Conservation (phyloP, 2,329 filamentous ascomycete species). For the Biscogniauxia mediterranea region DNA sequence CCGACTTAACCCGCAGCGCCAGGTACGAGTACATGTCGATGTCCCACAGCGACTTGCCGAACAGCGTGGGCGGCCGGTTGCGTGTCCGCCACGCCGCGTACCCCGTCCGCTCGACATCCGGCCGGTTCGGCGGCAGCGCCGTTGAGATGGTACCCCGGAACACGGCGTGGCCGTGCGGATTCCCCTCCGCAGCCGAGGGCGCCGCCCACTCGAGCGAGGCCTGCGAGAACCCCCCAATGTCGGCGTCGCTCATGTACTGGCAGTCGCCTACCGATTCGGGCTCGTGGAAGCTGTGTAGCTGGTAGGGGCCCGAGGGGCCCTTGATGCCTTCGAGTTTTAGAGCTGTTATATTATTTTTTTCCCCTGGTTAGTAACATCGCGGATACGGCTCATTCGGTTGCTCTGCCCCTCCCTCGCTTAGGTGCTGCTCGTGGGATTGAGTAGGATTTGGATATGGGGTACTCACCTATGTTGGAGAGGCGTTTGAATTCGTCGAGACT, state of each 20-base stretch:
- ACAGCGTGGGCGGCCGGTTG: conserved; percentile 74
- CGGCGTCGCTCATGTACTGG: conserved; percentile 82
- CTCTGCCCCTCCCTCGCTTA: no score
- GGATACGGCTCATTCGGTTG: no score
- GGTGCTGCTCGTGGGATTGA: no score
- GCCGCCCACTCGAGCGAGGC: conserved; percentile 52
- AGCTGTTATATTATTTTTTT: conserved; percentile 42
- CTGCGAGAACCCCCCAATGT: conserved; percentile 83
- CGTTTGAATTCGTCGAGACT: conserved; percentile 61
- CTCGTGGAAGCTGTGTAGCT: conserved; percentile 62
- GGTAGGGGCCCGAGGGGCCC: conserved; percentile 60
- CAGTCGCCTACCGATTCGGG: conserved; percentile 47
- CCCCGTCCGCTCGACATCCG: conserved; percentile 74
- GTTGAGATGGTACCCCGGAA: conserved; percentile 91
- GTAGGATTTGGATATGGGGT: no score
- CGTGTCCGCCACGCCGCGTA: conserved; percentile 89
- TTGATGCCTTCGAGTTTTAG: conserved; percentile 68
- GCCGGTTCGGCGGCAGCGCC: conserved; percentile 70
- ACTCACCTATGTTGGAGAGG: conserved; percentile 52
- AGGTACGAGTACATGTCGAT: conserved; percentile 87
- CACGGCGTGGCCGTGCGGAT: conserved; percentile 55
- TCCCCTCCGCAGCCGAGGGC: conserved; percentile 19
- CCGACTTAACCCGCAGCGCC: conserved; percentile 83
- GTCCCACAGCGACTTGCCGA: conserved; percentile 83
- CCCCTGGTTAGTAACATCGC: neutral